Percentiles rank a stretch among this genome's conserved stretches.
These are phyloP conservation scores for Hymenoscyphus scutula DNA, from an alignment of 2,329 filamentous ascomycete species.

Conservation along the genomic window DNA sequence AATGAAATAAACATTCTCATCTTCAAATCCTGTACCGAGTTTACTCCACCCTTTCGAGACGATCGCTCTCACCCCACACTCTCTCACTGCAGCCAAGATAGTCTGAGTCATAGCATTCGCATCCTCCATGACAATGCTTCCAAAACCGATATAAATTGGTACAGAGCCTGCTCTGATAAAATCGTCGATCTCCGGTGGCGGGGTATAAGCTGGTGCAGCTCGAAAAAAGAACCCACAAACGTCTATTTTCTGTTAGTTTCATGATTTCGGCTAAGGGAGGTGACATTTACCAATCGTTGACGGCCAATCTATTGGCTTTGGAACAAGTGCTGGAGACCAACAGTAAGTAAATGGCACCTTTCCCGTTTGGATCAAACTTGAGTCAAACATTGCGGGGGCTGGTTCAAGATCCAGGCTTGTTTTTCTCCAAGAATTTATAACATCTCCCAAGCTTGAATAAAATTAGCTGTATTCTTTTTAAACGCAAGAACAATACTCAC, in stretches of 20 bases:
- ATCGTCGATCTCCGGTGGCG: conserved; percentile 39
- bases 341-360: conserved; percentile 31
- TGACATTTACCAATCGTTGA: conserved; percentile 3
- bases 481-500: conserved; percentile 23
- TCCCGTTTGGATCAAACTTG: conserved; percentile 38
- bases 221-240: conserved; percentile 48
- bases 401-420: conserved; percentile 41
- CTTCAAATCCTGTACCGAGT: conserved; percentile 41
- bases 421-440: conserved; percentile 45
- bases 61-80: conserved; percentile 49
- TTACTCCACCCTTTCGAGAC: conserved; percentile 55
- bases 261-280: no score
- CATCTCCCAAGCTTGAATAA: conserved; percentile 40
- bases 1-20: conserved; percentile 13
- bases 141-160: conserved; percentile 56
- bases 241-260: conserved; percentile 14
- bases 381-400: conserved; percentile 39
- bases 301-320: conserved; percentile 42
- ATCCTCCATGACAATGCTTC: conserved; percentile 54
- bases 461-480: neutral
- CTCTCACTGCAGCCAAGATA: conserved; percentile 47
- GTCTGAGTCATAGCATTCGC: conserved; percentile 44
- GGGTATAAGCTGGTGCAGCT: conserved; percentile 39
- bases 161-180: conserved; percentile 48
- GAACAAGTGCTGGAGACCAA: conserved; percentile 40